These are phyloP conservation scores for Yarrowia osloensis DNA, from an alignment of 805 yeast genomes.

Conservation along the genomic window DNA sequence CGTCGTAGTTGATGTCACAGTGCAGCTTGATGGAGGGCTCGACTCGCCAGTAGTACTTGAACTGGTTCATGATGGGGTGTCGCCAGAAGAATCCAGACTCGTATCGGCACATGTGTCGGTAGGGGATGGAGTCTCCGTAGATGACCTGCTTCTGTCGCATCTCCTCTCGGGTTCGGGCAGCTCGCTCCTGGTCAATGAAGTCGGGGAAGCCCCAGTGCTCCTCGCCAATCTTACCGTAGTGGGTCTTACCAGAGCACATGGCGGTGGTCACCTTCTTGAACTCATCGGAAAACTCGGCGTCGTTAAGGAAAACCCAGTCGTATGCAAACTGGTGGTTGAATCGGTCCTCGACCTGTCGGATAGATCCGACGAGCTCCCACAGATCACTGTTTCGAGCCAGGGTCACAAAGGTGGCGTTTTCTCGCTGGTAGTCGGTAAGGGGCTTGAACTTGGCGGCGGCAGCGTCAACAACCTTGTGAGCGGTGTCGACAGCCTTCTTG, in stretches of 20 bases:
- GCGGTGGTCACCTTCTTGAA: conserved; percentile 58
- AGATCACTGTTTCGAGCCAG: conserved; percentile 72
- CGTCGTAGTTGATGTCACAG: conserved; percentile 79
- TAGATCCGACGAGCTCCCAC: conserved; percentile 57
- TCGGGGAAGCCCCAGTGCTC: conserved; percentile 89
- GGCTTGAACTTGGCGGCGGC: conserved; percentile 27
- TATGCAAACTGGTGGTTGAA: conserved; percentile 76
- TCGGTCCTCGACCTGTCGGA: conserved; percentile 72
- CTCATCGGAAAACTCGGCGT: conserved; percentile 69
- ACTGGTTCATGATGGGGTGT: conserved; percentile 63
- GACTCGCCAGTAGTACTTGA: conserved; percentile 91
- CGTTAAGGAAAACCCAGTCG: conserved; percentile 92
- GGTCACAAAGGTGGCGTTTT: conserved; percentile 52
- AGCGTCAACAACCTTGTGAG: conserved; percentile 12
- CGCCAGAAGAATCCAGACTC: conserved; percentile 83
- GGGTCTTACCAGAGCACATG: conserved; percentile 64
- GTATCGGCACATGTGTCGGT: conserved; percentile 89
- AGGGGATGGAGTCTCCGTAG: conserved; percentile 73
- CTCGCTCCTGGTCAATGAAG: conserved; percentile 72
- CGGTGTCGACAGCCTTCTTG: conserved; percentile 20
- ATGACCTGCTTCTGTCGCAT: conserved; percentile 59
- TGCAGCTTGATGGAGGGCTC: conserved; percentile 76
- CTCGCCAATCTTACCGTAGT: conserved; percentile 69
- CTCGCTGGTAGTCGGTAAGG: conserved; percentile 37
- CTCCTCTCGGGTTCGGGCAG: conserved; percentile 59